Evolutionary conservation across 2,329 filamentous ascomycete genomes (phyloP).

Genomic region (Akanthomyces muscarius): DNA sequence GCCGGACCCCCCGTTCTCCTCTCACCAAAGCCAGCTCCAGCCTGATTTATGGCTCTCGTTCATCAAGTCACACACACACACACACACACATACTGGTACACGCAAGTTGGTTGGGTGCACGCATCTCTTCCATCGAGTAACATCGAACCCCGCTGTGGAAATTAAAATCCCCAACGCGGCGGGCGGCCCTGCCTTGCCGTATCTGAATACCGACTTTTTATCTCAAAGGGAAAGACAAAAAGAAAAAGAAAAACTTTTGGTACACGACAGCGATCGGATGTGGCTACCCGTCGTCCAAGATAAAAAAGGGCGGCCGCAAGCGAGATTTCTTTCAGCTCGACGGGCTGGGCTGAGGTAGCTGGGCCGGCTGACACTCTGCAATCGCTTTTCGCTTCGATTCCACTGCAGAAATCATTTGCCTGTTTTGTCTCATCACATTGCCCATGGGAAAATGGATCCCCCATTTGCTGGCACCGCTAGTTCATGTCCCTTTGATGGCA

Average conservation of each 20-base stretch:
- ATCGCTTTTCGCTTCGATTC: too few species aligned
- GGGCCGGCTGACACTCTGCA: too few species aligned
- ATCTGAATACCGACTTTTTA: neutral
- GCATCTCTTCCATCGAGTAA: too few species aligned
- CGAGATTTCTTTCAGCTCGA: neutral
- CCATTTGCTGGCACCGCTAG: neutral
- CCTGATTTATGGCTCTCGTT: neutral
- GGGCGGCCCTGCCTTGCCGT: too few species aligned
- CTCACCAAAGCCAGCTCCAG: neutral
- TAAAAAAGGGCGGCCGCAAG: too few species aligned
- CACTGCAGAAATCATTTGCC: neutral
- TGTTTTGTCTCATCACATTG: slow-evolving; percentile 5
- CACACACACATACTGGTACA: neutral
- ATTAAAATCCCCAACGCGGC: too few species aligned
- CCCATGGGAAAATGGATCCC: neutral
- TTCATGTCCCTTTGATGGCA: neutral
- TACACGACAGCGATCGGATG: too few species aligned
- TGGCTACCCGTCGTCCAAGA: too few species aligned
- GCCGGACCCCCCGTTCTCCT: neutral
- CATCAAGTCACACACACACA: neutral
- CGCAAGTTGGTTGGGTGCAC: neutral
- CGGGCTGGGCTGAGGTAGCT: too few species aligned
- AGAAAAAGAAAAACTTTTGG: too few species aligned
- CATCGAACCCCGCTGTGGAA: too few species aligned
- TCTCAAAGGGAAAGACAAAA: too few species aligned